Percentiles rank a stretch among this genome's conserved stretches.
These are phyloP conservation scores for Phanerochaete carnosa DNA, from an alignment of 768 basidiomycete genomes.

Conservation along the genomic window DNA sequence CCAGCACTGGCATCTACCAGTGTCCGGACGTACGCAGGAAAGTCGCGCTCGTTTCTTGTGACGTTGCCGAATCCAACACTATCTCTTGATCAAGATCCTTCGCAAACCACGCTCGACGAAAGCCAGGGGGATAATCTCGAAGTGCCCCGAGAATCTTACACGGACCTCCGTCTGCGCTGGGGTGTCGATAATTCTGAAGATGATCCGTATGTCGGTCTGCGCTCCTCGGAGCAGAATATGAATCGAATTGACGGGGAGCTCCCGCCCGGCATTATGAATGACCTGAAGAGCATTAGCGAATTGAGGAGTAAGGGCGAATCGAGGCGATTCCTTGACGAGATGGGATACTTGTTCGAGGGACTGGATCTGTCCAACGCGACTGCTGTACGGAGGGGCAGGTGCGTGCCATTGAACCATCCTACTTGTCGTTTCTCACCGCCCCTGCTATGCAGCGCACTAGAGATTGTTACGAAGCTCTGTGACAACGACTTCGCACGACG, in stretches of 20 bases:
- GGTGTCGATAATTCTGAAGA: constrained; percentile 80
- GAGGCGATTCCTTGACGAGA: constrained; percentile 76
- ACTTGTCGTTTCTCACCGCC: background rate
- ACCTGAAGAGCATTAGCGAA: constrained; percentile 77
- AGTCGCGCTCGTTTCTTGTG: constrained; percentile 78
- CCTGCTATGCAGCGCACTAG: constrained; percentile 53
- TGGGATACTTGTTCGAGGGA: constrained; percentile 84
- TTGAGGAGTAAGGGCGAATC: constrained; percentile 78
- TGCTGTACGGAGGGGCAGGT: constrained; percentile 70
- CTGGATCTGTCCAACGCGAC: constrained; percentile 51
- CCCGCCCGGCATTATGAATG: constrained; percentile 64
- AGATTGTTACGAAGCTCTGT: constrained; percentile 72
- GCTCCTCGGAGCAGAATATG: background rate
- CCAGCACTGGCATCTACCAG: constrained; percentile 29
- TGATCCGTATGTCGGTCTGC: constrained; percentile 46
- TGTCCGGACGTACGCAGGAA: constrained; percentile 70
- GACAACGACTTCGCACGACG: constrained; percentile 74
- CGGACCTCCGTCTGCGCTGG: constrained; percentile 72
- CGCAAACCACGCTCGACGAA: constrained; percentile 29
- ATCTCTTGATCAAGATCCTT: background rate
- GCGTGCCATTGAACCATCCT: constrained; percentile 4
- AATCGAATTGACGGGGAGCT: constrained; percentile 21
- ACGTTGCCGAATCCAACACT: constrained; percentile 38
- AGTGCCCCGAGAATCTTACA: constrained; percentile 66
- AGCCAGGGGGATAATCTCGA: constrained; percentile 51